Evolutionary conservation across 768 basidiomycete genomes (phyloP).

Genomic region (Naematelia aurantialba): DNA sequence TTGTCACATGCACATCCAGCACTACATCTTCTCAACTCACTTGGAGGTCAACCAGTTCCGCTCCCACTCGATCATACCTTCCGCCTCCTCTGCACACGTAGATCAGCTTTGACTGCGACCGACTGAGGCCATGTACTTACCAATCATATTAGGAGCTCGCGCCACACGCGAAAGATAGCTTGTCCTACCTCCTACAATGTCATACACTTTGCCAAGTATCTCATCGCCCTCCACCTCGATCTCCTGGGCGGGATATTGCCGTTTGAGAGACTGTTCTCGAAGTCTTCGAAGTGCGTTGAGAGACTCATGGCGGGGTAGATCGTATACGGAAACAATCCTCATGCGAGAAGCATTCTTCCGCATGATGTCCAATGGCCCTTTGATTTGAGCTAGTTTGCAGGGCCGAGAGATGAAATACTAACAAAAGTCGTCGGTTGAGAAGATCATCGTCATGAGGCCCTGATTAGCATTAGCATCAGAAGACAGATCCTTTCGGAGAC

Average conservation of each 20-base stretch:
- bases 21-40: conserved; percentile 32
- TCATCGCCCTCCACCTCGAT: conserved; percentile 47
- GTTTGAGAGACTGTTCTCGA: conserved; percentile 50
- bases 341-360: conserved; percentile 68
- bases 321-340: conserved; percentile 70
- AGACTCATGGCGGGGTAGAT: conserved; percentile 63
- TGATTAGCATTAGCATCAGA: conserved; percentile 3
- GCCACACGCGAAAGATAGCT: conserved; percentile 70
- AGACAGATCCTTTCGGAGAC: neutral
- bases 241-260: conserved; percentile 5
- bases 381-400: neutral
- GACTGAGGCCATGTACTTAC: conserved; percentile 35
- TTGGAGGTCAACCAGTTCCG: conserved; percentile 75
- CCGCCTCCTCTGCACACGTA: conserved; percentile 54
- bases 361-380: conserved; percentile 43
- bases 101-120: neutral
- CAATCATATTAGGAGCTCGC: conserved; percentile 61
- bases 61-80: conserved; percentile 65
- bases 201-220: conserved; percentile 56
- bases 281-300: conserved; percentile 59
- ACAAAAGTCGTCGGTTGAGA: conserved; percentile 77
- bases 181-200: conserved; percentile 71
- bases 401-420: conserved; percentile 2
- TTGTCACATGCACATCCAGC: neutral
- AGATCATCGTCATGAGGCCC: conserved; percentile 73